Evolutionary conservation across 2,329 filamentous ascomycete species (phyloP), one percentile per base, ranked within the genome.

Genomic region (Beauveria asiatica): DNA sequence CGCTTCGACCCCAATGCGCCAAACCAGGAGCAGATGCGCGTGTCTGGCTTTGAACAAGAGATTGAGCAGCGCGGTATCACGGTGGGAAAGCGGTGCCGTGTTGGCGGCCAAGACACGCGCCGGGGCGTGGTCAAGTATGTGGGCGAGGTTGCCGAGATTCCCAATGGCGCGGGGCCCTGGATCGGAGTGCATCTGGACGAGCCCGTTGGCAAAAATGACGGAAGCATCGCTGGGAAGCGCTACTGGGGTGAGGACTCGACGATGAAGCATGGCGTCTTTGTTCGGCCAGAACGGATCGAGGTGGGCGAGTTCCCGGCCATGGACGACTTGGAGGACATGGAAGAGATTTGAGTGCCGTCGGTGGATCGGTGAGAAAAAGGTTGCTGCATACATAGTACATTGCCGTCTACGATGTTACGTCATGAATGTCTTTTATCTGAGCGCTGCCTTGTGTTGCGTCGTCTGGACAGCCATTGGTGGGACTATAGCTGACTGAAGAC

Each of bases 1-100:
- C 90, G 94, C 41, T 99, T 99, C 75, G 91, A 97, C 70, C 94
- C 94, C 13, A 81, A 87, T 67, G 90, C 92, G 8, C 85, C 89
- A 19, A 84, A 80, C 62, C 83, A 88, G 23, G 87, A 92, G 70
- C 80, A 90, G 70, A 83, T 89, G 64, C 89, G 89, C 71, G 77
- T 89, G 61, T 80, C 83, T 17, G 86, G 86, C 44, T 81, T 87
- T 46, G 80, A 86, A 65, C 82, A 83, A 60, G 90, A 95, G 69
- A 79, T 96, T 64, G 77, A 81, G 64, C 80, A 82, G 59, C 84
- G 87, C 72, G 86, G 87, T 75, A 87, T 89, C 65, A 76, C 74
- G 57, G 78, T 82, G 11, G 86, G 85, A 44, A 81, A 77, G 72
- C 76, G 86, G 64, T 89, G 86, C 73, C 78, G 85, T 57, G 79